Evolutionary conservation across 2,329 filamentous ascomycete genomes (phyloP), one percentile per base, ranked within the genome.

Genomic region (Sporothrix phasma): DNA sequence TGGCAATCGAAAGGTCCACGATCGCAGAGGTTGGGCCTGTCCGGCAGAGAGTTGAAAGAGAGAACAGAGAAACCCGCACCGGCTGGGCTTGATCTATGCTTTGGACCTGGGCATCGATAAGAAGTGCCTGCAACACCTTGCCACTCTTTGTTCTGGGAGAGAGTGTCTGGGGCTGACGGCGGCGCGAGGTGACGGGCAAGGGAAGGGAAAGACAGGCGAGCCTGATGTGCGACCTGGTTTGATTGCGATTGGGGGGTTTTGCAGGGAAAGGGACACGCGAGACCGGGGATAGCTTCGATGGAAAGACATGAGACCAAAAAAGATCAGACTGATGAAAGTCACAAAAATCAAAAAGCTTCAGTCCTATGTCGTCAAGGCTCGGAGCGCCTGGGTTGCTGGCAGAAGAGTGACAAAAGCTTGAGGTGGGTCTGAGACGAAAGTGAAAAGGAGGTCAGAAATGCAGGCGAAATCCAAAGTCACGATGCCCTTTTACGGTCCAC

Each of bases 211-310:
- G 58, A 45, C 58, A 58, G 47, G 49, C 56, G 58, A 64, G 17
- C 26, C 26, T 56, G 17, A 19, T 64, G 46, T 64, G 56, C 53
- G 29, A 64, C 47, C 37, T 41, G 46, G 7, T 56, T 64, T 61
- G 17, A 47, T 54, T 64, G 47, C 19, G 17, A 19, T n/a, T 51
- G 51, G 31, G 31, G 31, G 31, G 4, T 31, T 51, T 31, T 24
- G 26, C 47, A n/a, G 24, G 47, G 26, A 51, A 51, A 54, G 31
- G 31, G 31, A 17, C 31, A 22, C 10, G 51, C 34, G 15, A 17
- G 46, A 34, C 19, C 3, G 7, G 5, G 11, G 6, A 37, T 26
- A 47, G 47, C 19, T n/a, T 51, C 6, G 11, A 39, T 3, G 34
- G 24, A 24, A 17, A 56, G 13, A 47, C 39, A 39, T 39, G 31